A percentile compares a stretch with the other conserved stretches of the same genome.
phyloP scores from a whole-genome alignment of 495 filamentous ascomycete species.

The Schizothecium vesticola region DNA sequence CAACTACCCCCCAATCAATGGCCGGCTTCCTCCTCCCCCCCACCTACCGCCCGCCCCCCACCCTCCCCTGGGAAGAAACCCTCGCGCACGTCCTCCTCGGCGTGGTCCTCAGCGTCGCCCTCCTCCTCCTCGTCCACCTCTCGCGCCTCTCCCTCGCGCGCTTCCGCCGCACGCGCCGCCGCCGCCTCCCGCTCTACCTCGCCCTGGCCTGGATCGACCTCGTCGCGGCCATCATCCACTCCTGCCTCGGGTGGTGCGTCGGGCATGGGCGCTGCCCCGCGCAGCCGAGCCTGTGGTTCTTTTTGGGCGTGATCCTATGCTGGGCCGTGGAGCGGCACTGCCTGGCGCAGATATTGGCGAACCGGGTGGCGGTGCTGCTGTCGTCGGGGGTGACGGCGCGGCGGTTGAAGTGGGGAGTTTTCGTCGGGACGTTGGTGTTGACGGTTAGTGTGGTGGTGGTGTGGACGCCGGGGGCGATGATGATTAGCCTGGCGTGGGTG shows the following conservation, averaged over 20 bases:
- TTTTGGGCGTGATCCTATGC: neutral
- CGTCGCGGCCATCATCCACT: neutral
- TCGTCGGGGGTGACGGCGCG: constrained; percentile 13
- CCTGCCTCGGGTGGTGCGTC: constrained; percentile 5
- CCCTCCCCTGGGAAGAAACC: neutral
- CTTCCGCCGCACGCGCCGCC: neutral
- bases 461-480: constrained; percentile 35
- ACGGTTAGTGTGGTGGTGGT: constrained; percentile 38
- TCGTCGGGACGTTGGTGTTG: constrained; percentile 26
- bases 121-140: neutral
- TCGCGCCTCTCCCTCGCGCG: neutral
- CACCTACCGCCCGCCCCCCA: neutral
- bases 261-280: neutral
- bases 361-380: constrained; percentile 34
- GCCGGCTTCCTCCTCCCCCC: neutral
- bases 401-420: constrained; percentile 27
- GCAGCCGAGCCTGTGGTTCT: constrained; percentile 1
- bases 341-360: constrained; percentile 37
- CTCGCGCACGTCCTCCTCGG: constrained; percentile 1
- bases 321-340: constrained; percentile 30
- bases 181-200: neutral
- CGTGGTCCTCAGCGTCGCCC: neutral
- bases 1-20: neutral
- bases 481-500: constrained; percentile 15
- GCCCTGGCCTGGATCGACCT: constrained; percentile 3